phyloP scores from a whole-genome alignment of 2,329 filamentous ascomycete species.

The Fusarium mundagurra region DNA sequence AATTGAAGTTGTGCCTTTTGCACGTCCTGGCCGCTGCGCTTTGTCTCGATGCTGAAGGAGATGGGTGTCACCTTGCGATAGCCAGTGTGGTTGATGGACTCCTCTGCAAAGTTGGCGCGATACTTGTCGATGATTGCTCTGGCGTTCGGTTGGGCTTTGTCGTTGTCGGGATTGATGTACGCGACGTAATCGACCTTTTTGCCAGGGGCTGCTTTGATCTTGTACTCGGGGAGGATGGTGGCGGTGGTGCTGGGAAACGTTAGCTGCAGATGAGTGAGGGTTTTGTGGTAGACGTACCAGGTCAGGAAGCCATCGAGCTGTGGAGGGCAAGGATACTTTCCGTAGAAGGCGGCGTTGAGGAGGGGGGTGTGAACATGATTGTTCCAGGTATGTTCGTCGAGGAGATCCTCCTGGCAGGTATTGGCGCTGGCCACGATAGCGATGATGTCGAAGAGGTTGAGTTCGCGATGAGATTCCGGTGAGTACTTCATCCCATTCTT shows the following conservation, averaged over 20 bases:
- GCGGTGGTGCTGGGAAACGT: neutral
- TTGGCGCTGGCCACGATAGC: no score
- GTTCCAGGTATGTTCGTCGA: neutral
- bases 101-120: neutral
- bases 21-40: neutral
- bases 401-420: no score
- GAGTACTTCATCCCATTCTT: no score
- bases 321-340: no score
- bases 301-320: no score
- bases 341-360: no score
- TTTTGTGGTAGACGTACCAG: no score
- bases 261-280: neutral
- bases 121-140: neutral
- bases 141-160: neutral
- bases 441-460: no score
- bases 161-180: neutral
- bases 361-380: neutral
- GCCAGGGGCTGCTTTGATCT: neutral
- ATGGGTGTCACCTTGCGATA: neutral
- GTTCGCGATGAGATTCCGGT: no score
- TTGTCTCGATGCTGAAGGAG: constrained; percentile 5
- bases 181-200: neutral
- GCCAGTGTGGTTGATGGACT: neutral
- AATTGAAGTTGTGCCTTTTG: neutral
- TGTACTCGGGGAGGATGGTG: neutral